A percentile compares a stretch with the other conserved stretches of the same genome.
Conservation (phyloP, 1,284 basidiomycete species). For the Moniliella sp. region DNA sequence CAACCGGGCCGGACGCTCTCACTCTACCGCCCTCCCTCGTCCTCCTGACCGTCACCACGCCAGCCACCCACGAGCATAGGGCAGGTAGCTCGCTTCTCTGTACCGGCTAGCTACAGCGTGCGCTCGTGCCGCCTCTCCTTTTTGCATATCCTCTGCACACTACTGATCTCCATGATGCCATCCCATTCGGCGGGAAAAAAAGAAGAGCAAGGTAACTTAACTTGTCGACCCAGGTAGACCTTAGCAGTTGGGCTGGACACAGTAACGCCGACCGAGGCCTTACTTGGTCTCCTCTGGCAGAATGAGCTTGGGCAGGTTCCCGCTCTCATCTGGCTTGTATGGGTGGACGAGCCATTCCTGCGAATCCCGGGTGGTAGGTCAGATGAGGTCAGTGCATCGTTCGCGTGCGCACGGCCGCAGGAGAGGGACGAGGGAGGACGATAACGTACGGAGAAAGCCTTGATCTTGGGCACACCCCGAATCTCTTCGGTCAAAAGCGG, state of each 20-base stretch:
- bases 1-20: too few species aligned
- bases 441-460: constrained; percentile 37
- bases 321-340: constrained; percentile 4
- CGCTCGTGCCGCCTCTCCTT: too few species aligned
- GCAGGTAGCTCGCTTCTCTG: too few species aligned
- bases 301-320: background rate
- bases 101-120: too few species aligned
- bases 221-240: background rate
- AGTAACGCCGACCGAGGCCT: background rate
- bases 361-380: background rate
- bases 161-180: background rate
- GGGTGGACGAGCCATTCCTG: constrained; percentile 17
- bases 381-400: background rate
- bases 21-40: too few species aligned
- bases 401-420: background rate
- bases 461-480: constrained; percentile 73
- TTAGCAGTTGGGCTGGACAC: background rate
- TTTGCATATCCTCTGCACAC: too few species aligned
- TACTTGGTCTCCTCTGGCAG: too few species aligned
- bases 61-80: too few species aligned
- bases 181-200: background rate
- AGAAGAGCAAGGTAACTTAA: background rate
- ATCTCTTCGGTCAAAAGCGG: constrained; percentile 91
- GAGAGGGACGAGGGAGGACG: background rate
- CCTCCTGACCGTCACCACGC: too few species aligned